A percentile compares a stretch with the other conserved stretches of the same genome.
These are phyloP conservation scores for Solanum paucissectum DNA, from an alignment of 257 asterid species.

Conservation along the genomic window DNA sequence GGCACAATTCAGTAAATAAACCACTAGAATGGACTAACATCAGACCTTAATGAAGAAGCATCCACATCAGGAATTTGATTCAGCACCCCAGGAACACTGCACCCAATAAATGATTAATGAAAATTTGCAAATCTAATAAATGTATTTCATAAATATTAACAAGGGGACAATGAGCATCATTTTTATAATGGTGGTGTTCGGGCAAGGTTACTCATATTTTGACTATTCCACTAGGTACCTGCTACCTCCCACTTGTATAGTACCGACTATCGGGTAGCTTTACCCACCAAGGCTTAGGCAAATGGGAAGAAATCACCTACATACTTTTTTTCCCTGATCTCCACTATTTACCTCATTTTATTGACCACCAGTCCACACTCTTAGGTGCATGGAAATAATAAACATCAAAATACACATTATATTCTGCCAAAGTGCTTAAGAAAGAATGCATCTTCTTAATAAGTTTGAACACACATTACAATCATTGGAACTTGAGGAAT, in stretches of 20 bases:
- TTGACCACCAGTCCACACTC: not conserved
- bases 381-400: not conserved
- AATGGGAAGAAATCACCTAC: not conserved
- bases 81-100: constrained; percentile 44
- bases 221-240: not conserved
- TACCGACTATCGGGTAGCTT: not conserved
- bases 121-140: not conserved
- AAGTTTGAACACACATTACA: not conserved
- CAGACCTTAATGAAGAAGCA: constrained; percentile 47
- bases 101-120: not conserved
- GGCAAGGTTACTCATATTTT: not conserved
- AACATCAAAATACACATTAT: not conserved
- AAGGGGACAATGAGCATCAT: not conserved
- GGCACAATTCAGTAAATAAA: not conserved
- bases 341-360: not conserved
- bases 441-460: not conserved
- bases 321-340: not conserved
- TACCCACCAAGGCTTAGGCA: not conserved
- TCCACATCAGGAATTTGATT: constrained; percentile 30
- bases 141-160: not conserved
- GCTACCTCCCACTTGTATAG: not conserved
- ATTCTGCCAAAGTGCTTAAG: not conserved
- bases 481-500: not conserved
- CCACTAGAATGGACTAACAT: not conserved
- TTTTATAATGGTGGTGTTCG: not conserved